Evolutionary conservation across 306 rosid species (phyloP).

Genomic region (Chamaecrista fasciculata): DNA sequence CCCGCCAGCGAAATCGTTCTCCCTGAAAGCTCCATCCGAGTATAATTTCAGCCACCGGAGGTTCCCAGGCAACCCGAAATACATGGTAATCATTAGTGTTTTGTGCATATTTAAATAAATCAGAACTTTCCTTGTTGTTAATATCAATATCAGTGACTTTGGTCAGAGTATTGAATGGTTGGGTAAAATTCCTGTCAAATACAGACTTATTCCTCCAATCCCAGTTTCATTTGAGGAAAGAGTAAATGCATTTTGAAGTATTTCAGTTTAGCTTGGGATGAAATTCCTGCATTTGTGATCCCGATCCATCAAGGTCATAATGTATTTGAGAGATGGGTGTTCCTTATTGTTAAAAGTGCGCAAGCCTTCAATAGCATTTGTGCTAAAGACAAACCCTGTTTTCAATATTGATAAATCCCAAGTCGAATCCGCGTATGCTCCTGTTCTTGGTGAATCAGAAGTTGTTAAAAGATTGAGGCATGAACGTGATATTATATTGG

Average conservation of each 20-base stretch:
- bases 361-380: constrained; percentile 61
- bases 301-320: constrained; percentile 44
- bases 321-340: constrained; percentile 72
- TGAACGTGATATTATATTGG: constrained; percentile 38
- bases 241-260: constrained; percentile 58
- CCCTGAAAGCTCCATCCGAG: too few species aligned
- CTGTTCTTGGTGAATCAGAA: constrained; percentile 42
- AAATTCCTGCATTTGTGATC: constrained; percentile 77
- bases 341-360: constrained; percentile 57
- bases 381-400: constrained; percentile 55
- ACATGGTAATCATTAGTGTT: too few species aligned
- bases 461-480: constrained; percentile 45
- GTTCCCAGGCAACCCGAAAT: too few species aligned
- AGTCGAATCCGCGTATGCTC: constrained; percentile 9
- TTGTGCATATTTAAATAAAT: too few species aligned
- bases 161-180: too few species aligned
- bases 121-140: too few species aligned
- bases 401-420: constrained; percentile 38
- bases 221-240: constrained; percentile 78
- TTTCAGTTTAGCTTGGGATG: constrained; percentile 64
- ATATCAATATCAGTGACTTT: too few species aligned
- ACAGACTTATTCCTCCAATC: too few species aligned
- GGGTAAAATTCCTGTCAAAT: too few species aligned
- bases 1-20: too few species aligned
- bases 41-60: too few species aligned